A percentile compares a stretch with the other conserved stretches of the same genome.
Evolutionary conservation across 345 rosid species (phyloP).

Genomic region (Mangifera indica): DNA sequence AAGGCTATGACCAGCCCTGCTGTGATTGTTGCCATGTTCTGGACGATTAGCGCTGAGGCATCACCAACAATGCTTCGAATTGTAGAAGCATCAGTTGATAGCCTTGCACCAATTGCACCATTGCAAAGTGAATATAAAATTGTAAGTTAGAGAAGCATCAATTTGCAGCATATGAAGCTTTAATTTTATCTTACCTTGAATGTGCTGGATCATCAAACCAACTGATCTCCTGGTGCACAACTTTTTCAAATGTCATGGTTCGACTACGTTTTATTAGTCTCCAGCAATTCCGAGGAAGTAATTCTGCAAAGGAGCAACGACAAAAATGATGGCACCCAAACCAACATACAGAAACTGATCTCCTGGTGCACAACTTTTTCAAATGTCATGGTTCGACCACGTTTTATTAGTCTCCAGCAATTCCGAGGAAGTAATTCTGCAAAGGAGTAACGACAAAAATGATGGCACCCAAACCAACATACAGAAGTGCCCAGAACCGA

Average conservation of each 20-base stretch:
- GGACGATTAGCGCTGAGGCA: conserved; percentile 52
- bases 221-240: conserved; percentile 79
- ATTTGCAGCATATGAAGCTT: background rate
- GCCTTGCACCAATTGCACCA: conserved; percentile 62
- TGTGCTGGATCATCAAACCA: conserved; percentile 88
- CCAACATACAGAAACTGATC: too few species aligned
- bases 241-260: conserved; percentile 62
- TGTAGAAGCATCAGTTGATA: conserved; percentile 60
- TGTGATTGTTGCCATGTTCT: conserved; percentile 44
- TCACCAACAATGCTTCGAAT: conserved; percentile 65
- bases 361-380: conserved; percentile 80
- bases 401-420: conserved; percentile 70
- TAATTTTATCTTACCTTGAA: conserved; percentile 45
- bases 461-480: conserved; percentile 38
- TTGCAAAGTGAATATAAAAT: conserved; percentile 21
- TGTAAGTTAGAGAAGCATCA: background rate
- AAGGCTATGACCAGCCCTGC: conserved; percentile 65
- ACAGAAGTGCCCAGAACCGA: conserved; percentile 52
- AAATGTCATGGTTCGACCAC: conserved; percentile 66
- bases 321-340: too few species aligned
- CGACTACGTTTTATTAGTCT: conserved; percentile 63
- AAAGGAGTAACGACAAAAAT: conserved; percentile 40
- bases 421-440: conserved; percentile 69
- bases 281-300: too few species aligned
- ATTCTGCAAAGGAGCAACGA: too few species aligned